Conservation (phyloP, 2,329 filamentous ascomycete genomes). For the Ascochyta viciae-villosae region DNA sequence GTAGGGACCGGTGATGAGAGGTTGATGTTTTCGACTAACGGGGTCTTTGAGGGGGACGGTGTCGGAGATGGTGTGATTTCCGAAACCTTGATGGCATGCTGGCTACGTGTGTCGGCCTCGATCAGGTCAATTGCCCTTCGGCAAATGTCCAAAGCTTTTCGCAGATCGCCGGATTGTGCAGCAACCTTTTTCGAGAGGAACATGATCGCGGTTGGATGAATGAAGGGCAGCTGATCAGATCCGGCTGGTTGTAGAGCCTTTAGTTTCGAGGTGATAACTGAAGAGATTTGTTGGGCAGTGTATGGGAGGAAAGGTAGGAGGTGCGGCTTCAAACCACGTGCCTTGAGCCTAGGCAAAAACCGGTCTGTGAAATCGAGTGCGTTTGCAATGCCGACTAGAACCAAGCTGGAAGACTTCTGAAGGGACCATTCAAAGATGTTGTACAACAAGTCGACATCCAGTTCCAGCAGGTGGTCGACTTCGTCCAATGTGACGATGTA, state of each 20-base stretch:
- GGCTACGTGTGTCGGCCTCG: conserved; percentile 80
- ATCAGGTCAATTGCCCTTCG: conserved; percentile 87
- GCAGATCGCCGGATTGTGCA: conserved; percentile 89
- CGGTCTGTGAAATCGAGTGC: conserved; percentile 94
- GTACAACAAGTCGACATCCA: conserved; percentile 89
- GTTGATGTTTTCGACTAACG: conserved; percentile 83
- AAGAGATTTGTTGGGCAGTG: conserved; percentile 83
- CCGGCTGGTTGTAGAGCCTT: conserved; percentile 71
- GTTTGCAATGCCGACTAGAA: conserved; percentile 93
- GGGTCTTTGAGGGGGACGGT: conserved; percentile 74
- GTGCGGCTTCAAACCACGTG: conserved; percentile 87
- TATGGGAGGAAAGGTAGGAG: conserved; percentile 94
- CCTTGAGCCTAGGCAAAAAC: conserved; percentile 90
- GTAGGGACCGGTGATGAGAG: conserved; percentile 60
- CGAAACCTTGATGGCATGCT: conserved; percentile 68
- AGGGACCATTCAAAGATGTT: conserved; percentile 97
- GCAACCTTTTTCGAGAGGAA: conserved; percentile 95
- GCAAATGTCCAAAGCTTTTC: conserved; percentile 95
- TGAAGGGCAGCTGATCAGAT: conserved; percentile 76
- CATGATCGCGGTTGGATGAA: conserved; percentile 92
- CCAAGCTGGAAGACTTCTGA: conserved; percentile 76
- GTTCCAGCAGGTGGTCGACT: conserved; percentile 89
- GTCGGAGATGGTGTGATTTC: conserved; percentile 53
- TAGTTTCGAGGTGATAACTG: conserved; percentile 84
- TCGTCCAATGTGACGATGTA: conserved; percentile 93